These are phyloP conservation scores for Pisolithus thermaeus DNA, from an alignment of 1,284 basidiomycete genomes.

Conservation along the genomic window DNA sequence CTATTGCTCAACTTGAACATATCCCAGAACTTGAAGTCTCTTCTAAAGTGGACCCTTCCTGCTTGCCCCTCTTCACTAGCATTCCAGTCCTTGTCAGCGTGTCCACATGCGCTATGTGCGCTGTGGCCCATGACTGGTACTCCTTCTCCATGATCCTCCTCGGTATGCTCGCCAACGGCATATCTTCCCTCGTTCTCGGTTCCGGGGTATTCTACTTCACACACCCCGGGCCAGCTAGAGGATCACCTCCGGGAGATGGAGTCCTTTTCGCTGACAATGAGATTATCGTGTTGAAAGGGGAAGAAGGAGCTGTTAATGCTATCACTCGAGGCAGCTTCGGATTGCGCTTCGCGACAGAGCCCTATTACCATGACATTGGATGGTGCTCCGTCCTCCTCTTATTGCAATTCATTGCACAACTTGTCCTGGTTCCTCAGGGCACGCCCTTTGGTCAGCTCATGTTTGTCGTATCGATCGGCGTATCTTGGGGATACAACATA, in stretches of 20 bases:
- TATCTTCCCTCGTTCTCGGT: slow-evolving; percentile 16
- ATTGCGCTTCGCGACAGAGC: slow-evolving; percentile 4
- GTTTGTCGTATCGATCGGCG: slow-evolving; percentile 21
- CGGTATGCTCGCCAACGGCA: slow-evolving; percentile 26
- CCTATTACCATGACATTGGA: slow-evolving; percentile 14
- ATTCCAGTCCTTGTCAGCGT: slow-evolving; percentile 22
- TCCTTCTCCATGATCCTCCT: slow-evolving; percentile 24
- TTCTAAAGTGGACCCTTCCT: slow-evolving; percentile 1
- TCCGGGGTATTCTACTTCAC: slow-evolving; percentile 13
- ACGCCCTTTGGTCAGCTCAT: slow-evolving; percentile 25
- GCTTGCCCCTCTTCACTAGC: slow-evolving; percentile 12
- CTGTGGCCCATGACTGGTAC: slow-evolving; percentile 18
- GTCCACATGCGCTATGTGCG: slow-evolving; percentile 17
- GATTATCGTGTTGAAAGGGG: slow-evolving; percentile 22
- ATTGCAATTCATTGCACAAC: slow-evolving; percentile 23
- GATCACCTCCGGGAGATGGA: slow-evolving; percentile 16
- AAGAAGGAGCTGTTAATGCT: slow-evolving; percentile 23
- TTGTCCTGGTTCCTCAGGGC: slow-evolving; percentile 24
- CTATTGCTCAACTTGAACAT: slow-evolving; percentile 16
- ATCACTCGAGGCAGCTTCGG: slow-evolving; percentile 24
- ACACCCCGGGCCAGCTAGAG: slow-evolving; percentile 1
- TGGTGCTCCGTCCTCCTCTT: slow-evolving; percentile 18
- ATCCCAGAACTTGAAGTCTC: not conserved
- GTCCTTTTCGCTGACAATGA: slow-evolving; percentile 10
- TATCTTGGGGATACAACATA: slow-evolving; percentile 23